phyloP scores from a whole-genome alignment of 352 stramenopile species.

The Globisporangium solare region DNA sequence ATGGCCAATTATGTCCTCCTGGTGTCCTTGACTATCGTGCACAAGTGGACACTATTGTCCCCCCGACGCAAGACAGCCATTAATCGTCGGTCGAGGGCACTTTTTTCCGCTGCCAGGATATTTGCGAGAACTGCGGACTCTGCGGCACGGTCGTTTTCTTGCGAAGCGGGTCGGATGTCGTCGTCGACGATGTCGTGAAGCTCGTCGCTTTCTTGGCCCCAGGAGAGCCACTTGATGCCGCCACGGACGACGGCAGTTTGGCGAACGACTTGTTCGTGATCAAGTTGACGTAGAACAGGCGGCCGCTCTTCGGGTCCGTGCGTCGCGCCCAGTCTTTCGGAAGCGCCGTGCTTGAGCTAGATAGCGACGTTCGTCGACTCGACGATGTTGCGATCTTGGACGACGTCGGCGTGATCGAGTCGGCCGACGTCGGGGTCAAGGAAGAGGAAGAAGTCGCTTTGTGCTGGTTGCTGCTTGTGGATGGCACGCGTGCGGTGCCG shows the following conservation, averaged over 20 bases:
- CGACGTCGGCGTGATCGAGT: conserved; percentile 37
- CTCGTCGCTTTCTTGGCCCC: conserved; percentile 3
- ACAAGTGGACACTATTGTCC: no score
- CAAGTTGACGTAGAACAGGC: conserved; percentile 81
- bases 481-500: conserved; percentile 17
- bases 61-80: conserved; percentile 2
- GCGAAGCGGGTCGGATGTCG: conserved; percentile 1
- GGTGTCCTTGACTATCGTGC: no score
- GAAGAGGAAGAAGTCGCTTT: conserved; percentile 3
- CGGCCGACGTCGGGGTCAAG: conserved; percentile 23
- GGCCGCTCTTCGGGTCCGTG: conserved; percentile 72
- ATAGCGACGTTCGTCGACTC: conserved; percentile 19
- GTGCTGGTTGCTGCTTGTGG: conserved; percentile 11
- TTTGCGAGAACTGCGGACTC: conserved; percentile 75
- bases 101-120: conserved; percentile 79
- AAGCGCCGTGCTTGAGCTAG: conserved; percentile 27
- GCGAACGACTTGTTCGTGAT: conserved; percentile 80
- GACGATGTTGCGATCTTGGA: conserved; percentile 16
- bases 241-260: conserved; percentile 70
- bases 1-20: no score
- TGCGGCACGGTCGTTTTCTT: conserved; percentile 63
- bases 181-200: not conserved
- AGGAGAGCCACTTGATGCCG: conserved; percentile 18
- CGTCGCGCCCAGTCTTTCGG: conserved; percentile 78
- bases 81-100: conserved; percentile 28